phyloP scores from a whole-genome alignment of 2,329 filamentous ascomycete species.

The Penicillium sp. region DNA sequence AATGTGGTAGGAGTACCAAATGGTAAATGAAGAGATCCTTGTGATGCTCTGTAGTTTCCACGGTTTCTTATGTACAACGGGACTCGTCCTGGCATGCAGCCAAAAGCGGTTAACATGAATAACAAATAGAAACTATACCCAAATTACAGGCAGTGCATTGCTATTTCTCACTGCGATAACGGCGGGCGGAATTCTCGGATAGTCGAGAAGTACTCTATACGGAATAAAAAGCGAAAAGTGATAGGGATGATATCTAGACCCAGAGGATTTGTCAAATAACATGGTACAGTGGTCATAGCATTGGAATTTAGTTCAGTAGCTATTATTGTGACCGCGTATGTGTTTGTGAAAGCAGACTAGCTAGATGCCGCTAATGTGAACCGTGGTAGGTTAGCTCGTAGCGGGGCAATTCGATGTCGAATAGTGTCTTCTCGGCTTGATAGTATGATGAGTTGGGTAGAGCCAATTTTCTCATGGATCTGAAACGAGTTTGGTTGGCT shows the following conservation, averaged over 20 bases:
- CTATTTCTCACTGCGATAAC: background rate
- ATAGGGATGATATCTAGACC: background rate
- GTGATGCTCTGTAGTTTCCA: background rate
- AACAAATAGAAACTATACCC: background rate
- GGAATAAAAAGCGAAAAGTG: background rate
- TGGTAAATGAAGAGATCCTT: background rate
- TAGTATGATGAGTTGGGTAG: background rate
- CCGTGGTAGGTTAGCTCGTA: background rate
- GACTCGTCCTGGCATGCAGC: background rate
- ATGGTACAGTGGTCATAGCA: background rate
- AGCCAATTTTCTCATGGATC: background rate
- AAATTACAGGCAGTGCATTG: background rate
- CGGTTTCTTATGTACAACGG: constrained; percentile 2
- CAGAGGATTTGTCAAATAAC: background rate
- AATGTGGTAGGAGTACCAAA: background rate
- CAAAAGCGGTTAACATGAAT: background rate
- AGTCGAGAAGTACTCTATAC: too few relatives aligned
- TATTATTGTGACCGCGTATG: background rate
- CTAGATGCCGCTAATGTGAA: background rate
- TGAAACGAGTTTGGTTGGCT: background rate
- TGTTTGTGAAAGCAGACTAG: background rate
- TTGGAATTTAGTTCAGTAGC: too few relatives aligned
- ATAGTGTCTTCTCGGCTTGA: background rate
- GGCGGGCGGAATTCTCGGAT: background rate
- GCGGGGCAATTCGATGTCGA: background rate